These are phyloP conservation scores for Apiospora sp. DNA, from an alignment of 2,329 filamentous ascomycete species.

Conservation along the genomic window DNA sequence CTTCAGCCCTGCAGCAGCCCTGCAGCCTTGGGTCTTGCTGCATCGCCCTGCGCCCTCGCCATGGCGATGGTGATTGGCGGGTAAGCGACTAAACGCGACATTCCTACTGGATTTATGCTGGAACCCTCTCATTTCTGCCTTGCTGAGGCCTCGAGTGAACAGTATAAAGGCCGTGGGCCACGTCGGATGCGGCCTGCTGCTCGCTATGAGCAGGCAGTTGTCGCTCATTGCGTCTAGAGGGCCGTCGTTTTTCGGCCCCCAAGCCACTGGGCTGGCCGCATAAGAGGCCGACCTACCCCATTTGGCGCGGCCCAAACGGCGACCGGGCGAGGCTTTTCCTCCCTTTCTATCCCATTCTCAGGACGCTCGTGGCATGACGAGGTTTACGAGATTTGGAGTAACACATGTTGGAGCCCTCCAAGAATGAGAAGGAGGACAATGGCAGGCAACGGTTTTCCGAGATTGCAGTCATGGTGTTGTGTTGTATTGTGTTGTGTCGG, in stretches of 20 bases:
- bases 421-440: not conserved
- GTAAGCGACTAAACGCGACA: slow-evolving; percentile 37
- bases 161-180: slow-evolving; percentile 40
- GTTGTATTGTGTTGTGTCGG: not conserved
- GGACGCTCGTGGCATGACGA: slow-evolving; percentile 6
- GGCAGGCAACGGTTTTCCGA: not conserved
- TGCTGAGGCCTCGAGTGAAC: slow-evolving; percentile 30
- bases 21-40: slow-evolving; percentile 14
- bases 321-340: slow-evolving; percentile 40
- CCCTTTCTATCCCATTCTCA: not conserved
- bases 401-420: slow-evolving; percentile 18
- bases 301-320: slow-evolving; percentile 37
- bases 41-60: not conserved
- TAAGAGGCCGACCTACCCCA: slow-evolving; percentile 35
- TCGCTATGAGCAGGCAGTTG: slow-evolving; percentile 27
- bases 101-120: slow-evolving; percentile 26
- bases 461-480: not conserved
- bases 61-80: slow-evolving; percentile 36
- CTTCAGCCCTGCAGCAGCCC: slow-evolving; percentile 15
- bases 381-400: slow-evolving; percentile 5
- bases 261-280: slow-evolving; percentile 39
- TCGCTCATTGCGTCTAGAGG: slow-evolving; percentile 32
- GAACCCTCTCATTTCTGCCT: slow-evolving; percentile 35
- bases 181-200: slow-evolving; percentile 36
- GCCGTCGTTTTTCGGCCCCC: slow-evolving; percentile 38